Base-by-base conservation (phyloP, 2,329 filamentous ascomycete species). In the Diplodia intermedia region DNA sequence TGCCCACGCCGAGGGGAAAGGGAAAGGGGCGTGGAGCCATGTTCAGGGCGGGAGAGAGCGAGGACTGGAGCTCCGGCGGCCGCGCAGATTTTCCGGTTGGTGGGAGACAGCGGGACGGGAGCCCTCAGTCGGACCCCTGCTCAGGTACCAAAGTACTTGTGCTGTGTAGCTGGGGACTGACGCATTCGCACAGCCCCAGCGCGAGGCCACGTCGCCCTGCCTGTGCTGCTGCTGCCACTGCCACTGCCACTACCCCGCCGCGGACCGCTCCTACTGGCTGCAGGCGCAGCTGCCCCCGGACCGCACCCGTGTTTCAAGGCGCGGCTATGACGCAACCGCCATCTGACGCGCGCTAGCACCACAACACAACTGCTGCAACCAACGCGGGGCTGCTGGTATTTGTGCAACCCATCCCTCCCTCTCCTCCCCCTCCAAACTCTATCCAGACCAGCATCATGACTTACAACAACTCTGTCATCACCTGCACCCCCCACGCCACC, bases 1-100 rank as follows among this genome's bases (percentile, higher is more conserved):
- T 94, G 68, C 93, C 93, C 65, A 97, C 82, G 60, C 85, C 84
- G 15, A 94, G 75, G 0, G 88, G 82, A n/a, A 88, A 82, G 1
- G 90, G 89, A 72, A 94, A 92, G 0, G 82, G 80, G 50, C 80
- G 78, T 9, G 75, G 77, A 67, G 81, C 76, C 82, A 84, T 83
- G 54, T 52, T 18, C n/a, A 23, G 36, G 2, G 62, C 33, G 50
- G 11, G 15, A 47, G 50, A n/a, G 40, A 20, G 56, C 20, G 40
- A 20, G 18, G 33, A 20, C 31, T 8, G 36, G 20, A 29, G 40
- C n/a, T 43, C 6, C n/a, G 55, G 56, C 26, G 29, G 57, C 57
- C 23, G 57, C 23, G 40, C 26, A 14, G 57, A 62, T 49, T 20
- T 20, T 52, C 60, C 60, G 47, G 57, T 38, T 23, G 43, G 26